Conservation (phyloP, 257 asterid species). For the Verbena officinalis region DNA sequence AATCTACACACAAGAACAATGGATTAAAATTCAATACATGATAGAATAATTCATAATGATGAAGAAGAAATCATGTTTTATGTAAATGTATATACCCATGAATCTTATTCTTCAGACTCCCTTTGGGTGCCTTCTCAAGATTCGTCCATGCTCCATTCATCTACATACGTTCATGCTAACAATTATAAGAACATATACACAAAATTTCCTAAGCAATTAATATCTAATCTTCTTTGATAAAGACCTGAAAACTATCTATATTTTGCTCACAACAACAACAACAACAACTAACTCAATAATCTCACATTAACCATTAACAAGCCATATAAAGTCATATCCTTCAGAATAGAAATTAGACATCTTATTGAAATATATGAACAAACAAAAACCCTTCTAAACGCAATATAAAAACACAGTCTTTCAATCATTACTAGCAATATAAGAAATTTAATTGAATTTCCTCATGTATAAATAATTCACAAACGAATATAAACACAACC, state of each 20-base stretch:
- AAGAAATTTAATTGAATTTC: no score
- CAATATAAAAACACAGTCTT: no score
- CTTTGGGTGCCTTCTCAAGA: constrained; percentile 84
- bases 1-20: constrained; percentile 47
- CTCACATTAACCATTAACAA: neutral
- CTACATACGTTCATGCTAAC: constrained; percentile 45
- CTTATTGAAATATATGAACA: neutral
- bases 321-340: neutral
- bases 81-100: constrained; percentile 62
- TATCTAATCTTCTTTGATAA: neutral
- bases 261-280: no score
- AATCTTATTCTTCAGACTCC: constrained; percentile 76
- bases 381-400: constrained; percentile 9
- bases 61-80: constrained; percentile 20
- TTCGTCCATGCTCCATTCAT: constrained; percentile 87
- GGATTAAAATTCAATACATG: constrained; percentile 6
- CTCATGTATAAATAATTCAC: no score
- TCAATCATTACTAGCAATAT: no score
- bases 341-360: neutral
- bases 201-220: constrained; percentile 15
- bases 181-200: constrained; percentile 23
- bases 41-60: constrained; percentile 1
- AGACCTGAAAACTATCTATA: neutral
- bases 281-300: no score
- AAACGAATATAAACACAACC: constrained; percentile 12